Evolutionary conservation across 768 basidiomycete species (phyloP).

Genomic region (Termitomyces sp.): DNA sequence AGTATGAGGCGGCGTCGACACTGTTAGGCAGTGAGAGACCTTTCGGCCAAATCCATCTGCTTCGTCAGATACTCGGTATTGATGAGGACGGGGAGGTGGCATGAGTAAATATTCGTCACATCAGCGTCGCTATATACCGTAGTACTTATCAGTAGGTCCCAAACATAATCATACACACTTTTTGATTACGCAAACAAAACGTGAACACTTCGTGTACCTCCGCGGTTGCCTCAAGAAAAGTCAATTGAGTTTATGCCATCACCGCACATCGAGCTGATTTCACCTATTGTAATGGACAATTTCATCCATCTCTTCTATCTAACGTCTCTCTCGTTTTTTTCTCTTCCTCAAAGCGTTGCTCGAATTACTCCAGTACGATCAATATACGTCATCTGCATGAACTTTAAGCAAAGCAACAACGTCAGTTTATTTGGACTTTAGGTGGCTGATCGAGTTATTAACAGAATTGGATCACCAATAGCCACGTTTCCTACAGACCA

Average conservation of each 20-base stretch:
- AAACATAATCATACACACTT: not conserved
- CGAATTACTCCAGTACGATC: not conserved
- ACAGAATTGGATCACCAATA: not conserved
- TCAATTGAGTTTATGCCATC: not conserved
- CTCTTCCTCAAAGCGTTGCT: not conserved
- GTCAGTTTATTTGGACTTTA: not conserved
- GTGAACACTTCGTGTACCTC: not conserved
- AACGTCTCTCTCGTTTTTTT: too few relatives aligned
- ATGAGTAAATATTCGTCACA: not conserved
- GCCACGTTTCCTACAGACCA: not conserved
- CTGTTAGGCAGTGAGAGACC: constrained; percentile 78
- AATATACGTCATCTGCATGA: not conserved
- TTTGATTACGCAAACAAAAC: not conserved
- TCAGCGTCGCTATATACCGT: not conserved
- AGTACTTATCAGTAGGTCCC: not conserved
- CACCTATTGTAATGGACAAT: not conserved
- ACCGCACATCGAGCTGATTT: not conserved
- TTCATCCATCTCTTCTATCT: not conserved
- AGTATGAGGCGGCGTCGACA: constrained; percentile 89
- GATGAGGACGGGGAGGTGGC: constrained; percentile 30
- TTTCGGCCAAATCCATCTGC: constrained; percentile 68
- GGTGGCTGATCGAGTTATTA: not conserved
- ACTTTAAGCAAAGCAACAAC: not conserved
- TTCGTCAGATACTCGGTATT: constrained; percentile 77
- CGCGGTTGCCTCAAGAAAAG: not conserved